Evolutionary conservation across 306 rosid genomes (phyloP), one percentile per base, ranked within the genome.

Genomic region (Dryas drummondii): DNA sequence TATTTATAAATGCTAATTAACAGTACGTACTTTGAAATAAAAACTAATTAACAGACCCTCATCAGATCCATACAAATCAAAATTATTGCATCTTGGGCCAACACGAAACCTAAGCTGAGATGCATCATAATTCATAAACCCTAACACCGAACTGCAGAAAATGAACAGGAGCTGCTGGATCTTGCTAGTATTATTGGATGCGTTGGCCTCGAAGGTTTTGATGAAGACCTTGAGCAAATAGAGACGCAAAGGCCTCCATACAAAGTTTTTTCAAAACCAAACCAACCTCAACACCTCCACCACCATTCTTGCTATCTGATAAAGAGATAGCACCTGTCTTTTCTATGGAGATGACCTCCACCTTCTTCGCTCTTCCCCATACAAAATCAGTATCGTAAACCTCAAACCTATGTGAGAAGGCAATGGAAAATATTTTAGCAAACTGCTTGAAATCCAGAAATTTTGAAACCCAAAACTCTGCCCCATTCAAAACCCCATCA

Each of bases 311-410:
- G n/a, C n/a, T 65, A 2, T 84, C 72, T 0, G 15, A 37, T 3
- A 75, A 8, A 7, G 53, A 41, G 12, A 71, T 55, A 9, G 72
- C 80, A 4, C 54, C 71, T 0, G 59, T 7, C n/a, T 9, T 9
- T 27, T 63, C 61, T 26, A 83, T 77, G 1, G 66, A 40, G 44
- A 82, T 40, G 0, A 76, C 1, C 9, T 74, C 82, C 26, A 77
- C 46, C 67, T 78, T 87, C 66, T 7, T 68, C 0, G 86, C 89
- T 49, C 26, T 81, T 53, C 87, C 89, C 91, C 87, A 82, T 8
- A 89, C 87, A 59, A 82, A 87, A 0, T 61, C 58, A n/a, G 15
- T 50, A 2, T 9, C 57, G 32, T 76, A 69, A 40, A 68, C 49
- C 19, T 40, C 50, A 69, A 77, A 60, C 42, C 37, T 1, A 8